These are phyloP conservation scores for Colletotrichum magnum DNA, from an alignment of 2,329 filamentous ascomycete genomes.

Conservation along the genomic window DNA sequence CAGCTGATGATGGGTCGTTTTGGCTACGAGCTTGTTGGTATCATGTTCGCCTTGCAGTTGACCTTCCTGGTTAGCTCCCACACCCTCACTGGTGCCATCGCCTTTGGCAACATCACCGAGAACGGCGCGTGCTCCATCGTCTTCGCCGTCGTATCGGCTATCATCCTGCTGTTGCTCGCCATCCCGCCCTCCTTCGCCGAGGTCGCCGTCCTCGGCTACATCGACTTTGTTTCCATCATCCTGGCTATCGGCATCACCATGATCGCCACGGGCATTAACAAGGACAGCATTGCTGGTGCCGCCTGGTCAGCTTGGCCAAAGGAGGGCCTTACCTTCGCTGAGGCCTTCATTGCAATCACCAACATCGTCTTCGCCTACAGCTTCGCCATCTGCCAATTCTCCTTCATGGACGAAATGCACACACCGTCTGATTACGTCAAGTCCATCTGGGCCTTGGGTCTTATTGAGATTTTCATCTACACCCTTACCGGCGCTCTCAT, in stretches of 20 bases:
- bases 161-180: constrained; percentile 61
- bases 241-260: constrained; percentile 76
- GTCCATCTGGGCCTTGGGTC: constrained; percentile 74
- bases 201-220: constrained; percentile 64
- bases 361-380: constrained; percentile 82
- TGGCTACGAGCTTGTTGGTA: constrained; percentile 74
- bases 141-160: constrained; percentile 61
- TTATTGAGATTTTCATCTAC: constrained; percentile 75
- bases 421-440: constrained; percentile 62
- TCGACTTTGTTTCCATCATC: constrained; percentile 74
- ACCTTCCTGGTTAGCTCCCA: constrained; percentile 81
- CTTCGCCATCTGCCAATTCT: constrained; percentile 66
- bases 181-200: constrained; percentile 65
- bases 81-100: constrained; percentile 78
- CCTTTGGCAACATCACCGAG: constrained; percentile 74
- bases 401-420: constrained; percentile 69
- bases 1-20: constrained; percentile 71
- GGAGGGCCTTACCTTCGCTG: constrained; percentile 61
- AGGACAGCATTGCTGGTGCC: constrained; percentile 45
- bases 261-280: constrained; percentile 71
- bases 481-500: constrained; percentile 76
- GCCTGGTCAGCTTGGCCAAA: constrained; percentile 63
- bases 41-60: constrained; percentile 74
- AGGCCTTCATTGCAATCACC: constrained; percentile 72
- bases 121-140: constrained; percentile 64